Evolutionary conservation across 768 basidiomycete species (phyloP).

Genomic region (Tylopilus plumbeoviolaceoides): DNA sequence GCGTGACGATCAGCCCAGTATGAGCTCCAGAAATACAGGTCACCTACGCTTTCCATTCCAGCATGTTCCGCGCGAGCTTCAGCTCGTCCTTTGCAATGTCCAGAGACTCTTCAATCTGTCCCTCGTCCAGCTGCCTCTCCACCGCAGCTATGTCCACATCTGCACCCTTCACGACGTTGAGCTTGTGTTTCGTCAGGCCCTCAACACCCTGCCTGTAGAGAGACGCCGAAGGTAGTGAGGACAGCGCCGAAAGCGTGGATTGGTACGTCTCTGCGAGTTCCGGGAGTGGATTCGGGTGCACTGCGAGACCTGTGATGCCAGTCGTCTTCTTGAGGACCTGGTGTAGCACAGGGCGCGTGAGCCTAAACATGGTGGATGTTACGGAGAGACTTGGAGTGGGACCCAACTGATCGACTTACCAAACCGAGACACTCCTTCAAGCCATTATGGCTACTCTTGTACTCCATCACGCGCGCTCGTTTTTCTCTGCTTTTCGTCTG

Average conservation of each 20-base stretch:
- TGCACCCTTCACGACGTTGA: conserved; percentile 65
- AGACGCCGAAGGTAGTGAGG: conserved; percentile 71
- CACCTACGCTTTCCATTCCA: conserved; percentile 95
- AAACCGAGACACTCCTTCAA: not conserved
- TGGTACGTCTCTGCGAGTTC: conserved; percentile 72
- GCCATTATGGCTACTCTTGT: conserved; percentile 40
- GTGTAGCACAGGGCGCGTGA: conserved; percentile 67
- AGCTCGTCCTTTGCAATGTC: conserved; percentile 82
- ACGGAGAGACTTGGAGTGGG: conserved; percentile 14
- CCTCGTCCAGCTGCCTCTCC: conserved; percentile 76
- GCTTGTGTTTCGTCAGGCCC: conserved; percentile 76
- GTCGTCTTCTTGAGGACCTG: conserved; percentile 72
- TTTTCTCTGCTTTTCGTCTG: conserved; percentile 20
- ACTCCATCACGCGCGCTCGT: conserved; percentile 31
- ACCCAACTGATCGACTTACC: too few relatives aligned
- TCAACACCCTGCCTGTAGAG: conserved; percentile 89
- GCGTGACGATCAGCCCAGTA: conserved; percentile 6
- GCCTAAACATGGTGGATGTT: conserved; percentile 60
- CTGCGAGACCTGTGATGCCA: conserved; percentile 78
- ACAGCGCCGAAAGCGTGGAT: conserved; percentile 66
- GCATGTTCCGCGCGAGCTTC: conserved; percentile 70
- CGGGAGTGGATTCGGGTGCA: conserved; percentile 83
- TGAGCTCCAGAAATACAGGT: conserved; percentile 1
- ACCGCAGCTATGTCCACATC: conserved; percentile 61
- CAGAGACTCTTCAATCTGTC: conserved; percentile 84